Percentiles rank a stretch among this genome's conserved stretches.
Evolutionary conservation across 495 filamentous ascomycete genomes (phyloP).

Genomic region (Tricharina praecox): DNA sequence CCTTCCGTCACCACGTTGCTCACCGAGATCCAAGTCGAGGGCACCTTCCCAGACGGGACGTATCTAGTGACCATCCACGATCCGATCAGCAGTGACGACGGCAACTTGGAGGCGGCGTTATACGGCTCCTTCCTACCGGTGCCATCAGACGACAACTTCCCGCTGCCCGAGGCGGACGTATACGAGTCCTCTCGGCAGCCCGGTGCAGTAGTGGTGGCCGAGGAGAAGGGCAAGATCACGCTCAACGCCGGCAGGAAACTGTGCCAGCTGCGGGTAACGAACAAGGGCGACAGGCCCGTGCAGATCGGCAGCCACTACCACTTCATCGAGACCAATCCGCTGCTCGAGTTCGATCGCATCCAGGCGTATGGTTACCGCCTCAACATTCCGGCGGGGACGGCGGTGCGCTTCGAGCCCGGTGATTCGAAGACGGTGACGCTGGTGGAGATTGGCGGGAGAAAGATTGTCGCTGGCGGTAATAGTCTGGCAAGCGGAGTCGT

Average conservation of each 20-base stretch:
- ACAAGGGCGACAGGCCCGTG: conserved; percentile 66
- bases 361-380: conserved; percentile 71
- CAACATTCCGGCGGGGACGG: conserved; percentile 82
- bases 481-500: conserved; percentile 55
- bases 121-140: conserved; percentile 88
- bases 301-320: conserved; percentile 90
- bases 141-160: conserved; percentile 49
- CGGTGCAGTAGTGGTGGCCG: conserved; percentile 51
- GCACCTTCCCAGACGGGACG: conserved; percentile 78
- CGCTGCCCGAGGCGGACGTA: conserved; percentile 27
- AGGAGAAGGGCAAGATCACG: conserved; percentile 44
- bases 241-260: conserved; percentile 62
- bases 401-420: conserved; percentile 86
- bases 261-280: conserved; percentile 59
- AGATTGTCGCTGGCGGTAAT: conserved; percentile 77
- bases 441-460: conserved; percentile 73
- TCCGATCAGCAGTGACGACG: conserved; percentile 74
- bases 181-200: conserved; percentile 6
- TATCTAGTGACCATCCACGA: conserved; percentile 92
- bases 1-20: conserved; percentile 64
- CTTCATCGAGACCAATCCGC: conserved; percentile 84
- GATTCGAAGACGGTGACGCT: conserved; percentile 84
- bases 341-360: conserved; percentile 78
- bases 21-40: conserved; percentile 77
- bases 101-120: conserved; percentile 65